Evolutionary conservation across 805 yeast species (phyloP).

Genomic region (Kockiozyma suomiensis): DNA sequence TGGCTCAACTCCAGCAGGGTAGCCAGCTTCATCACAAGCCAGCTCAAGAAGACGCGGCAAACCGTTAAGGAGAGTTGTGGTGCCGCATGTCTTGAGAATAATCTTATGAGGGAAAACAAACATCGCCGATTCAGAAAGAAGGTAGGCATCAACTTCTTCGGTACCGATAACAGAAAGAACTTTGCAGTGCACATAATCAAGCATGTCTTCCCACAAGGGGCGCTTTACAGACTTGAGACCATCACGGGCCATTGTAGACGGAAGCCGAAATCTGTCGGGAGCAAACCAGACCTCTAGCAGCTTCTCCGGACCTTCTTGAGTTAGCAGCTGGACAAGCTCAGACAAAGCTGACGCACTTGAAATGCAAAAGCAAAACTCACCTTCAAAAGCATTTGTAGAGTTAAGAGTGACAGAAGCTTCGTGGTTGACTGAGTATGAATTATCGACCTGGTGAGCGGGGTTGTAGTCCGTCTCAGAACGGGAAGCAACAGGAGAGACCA

Average conservation of each 20-base stretch:
- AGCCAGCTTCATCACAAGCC: constrained; percentile 50
- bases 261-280: constrained; percentile 50
- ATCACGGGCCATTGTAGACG: constrained; percentile 43
- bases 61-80: constrained; percentile 86
- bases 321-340: constrained; percentile 3
- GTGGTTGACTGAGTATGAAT: constrained; percentile 62
- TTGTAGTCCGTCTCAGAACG: constrained; percentile 3
- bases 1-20: constrained; percentile 46
- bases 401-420: constrained; percentile 77
- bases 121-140: constrained; percentile 84
- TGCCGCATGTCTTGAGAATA: constrained; percentile 92
- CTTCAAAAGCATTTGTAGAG: constrained; percentile 92
- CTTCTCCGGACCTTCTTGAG: constrained; percentile 73
- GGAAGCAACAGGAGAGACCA: constrained; percentile 24
- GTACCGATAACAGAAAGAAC: constrained; percentile 78
- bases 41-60: constrained; percentile 63
- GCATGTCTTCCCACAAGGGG: constrained; percentile 66
- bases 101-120: constrained; percentile 86
- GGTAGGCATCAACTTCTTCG: constrained; percentile 71
- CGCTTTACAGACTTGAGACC: constrained; percentile 66
- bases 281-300: constrained; percentile 88
- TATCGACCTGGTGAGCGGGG: constrained; percentile 16
- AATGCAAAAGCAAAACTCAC: constrained; percentile 9
- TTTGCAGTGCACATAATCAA: constrained; percentile 85
- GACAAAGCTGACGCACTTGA: not conserved